phyloP scores from a whole-genome alignment of 202 grass and related monocot species.

The Zoysia matrella region DNA sequence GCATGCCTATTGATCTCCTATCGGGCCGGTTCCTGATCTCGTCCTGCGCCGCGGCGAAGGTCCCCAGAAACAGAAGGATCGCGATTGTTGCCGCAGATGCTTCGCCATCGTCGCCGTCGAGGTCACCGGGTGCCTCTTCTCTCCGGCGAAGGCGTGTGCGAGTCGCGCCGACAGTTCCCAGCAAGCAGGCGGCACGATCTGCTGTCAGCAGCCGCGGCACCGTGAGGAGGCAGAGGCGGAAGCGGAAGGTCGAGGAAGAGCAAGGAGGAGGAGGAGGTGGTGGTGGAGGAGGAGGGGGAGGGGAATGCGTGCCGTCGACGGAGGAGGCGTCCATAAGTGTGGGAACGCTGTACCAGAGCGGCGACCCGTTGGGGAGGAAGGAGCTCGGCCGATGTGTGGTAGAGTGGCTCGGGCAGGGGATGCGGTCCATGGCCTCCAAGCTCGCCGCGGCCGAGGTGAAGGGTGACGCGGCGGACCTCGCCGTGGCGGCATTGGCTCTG shows the following conservation, averaged over 20 bases:
- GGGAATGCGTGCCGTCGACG: constrained; percentile 65
- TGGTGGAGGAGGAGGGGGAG: neutral
- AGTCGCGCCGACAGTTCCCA: constrained; percentile 20
- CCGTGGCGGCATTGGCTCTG: constrained; percentile 22
- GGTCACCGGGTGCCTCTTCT: constrained; percentile 12
- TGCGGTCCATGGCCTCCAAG: constrained; percentile 85
- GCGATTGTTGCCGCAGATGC: constrained; percentile 26
- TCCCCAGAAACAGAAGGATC: constrained; percentile 15
- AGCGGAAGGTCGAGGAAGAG: constrained; percentile 35
- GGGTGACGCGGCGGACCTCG: constrained; percentile 65
- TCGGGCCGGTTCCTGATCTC: constrained; percentile 40
- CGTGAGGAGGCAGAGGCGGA: constrained; percentile 29
- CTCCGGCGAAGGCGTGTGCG: constrained; percentile 30
- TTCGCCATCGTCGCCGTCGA: constrained; percentile 17
- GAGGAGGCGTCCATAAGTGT: constrained; percentile 80
- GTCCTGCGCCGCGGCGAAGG: constrained; percentile 10
- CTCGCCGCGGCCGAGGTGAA: constrained; percentile 67
- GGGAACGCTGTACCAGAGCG: constrained; percentile 68
- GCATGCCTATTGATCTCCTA: constrained; percentile 47
- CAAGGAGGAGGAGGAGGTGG: neutral
- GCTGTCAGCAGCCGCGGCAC: neutral
- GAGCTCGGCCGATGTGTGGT: constrained; percentile 83
- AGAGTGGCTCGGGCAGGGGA: constrained; percentile 79
- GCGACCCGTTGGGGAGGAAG: constrained; percentile 72
- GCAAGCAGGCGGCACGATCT: constrained; percentile 38